Base-by-base conservation (phyloP, 768 basidiomycete genomes). In the Gyrodon lividus region DNA sequence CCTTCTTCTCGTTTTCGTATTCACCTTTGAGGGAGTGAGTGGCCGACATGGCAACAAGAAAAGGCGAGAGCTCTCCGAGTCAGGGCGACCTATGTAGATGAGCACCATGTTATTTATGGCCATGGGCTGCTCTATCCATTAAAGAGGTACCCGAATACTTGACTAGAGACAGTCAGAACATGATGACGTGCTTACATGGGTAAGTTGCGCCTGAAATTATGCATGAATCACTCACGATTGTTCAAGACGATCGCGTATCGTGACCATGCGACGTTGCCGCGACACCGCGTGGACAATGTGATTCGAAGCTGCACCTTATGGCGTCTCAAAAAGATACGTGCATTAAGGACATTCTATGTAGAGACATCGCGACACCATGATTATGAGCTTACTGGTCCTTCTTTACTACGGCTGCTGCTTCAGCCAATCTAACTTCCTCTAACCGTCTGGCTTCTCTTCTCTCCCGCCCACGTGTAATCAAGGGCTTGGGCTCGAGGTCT, bases 401-500 rank as follows among this genome's bases (percentile, higher is more conserved):
- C 61, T 75, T 75, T 61, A 67, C 70, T 41, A 23, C 60, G 1
- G n/a, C 56, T 12, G 48, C 28, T 22, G n/a, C 43, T 33, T 57
- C 63, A 33, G 54, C 65, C 40, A 48, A 16, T 59, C 54, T 67
- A 54, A 62, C 70, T 69, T 78, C 75, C 63, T 72, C 73, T 46
- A 61, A 70, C 44, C 81, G 72, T 50, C 86, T 72, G 63, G 70
- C 72, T 69, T 91, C 90, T 54, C 89, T 74, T 26, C 94, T 77
- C 61, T 94, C 91, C 39, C 88, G 74, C 4, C 94, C 94, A 5
- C 85, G 79, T 1, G 89, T 92, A 43, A 98, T 77, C 78, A 98
- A 83, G 39, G 77, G 70, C 65, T 87, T 90, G 2, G 94, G 93
- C 63, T 92, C 87, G 17, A 96, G 74, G 59, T 91, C 84, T 10